Conservation (phyloP, 768 basidiomycete genomes). For the Cantharellus cinnabarinus region DNA sequence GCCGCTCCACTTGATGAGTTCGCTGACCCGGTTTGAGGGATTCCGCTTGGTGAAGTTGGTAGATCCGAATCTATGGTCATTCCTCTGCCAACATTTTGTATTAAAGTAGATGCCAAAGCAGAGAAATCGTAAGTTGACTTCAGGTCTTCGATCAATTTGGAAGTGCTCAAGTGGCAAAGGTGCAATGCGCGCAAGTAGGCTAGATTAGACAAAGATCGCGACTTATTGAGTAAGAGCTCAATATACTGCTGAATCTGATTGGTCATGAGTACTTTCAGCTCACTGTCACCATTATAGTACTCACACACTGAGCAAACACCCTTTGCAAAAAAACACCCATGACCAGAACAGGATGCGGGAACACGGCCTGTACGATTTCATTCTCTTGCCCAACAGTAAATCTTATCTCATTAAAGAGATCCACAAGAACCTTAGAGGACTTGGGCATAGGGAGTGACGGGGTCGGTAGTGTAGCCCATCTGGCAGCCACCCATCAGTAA, state of each 20-base stretch:
- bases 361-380: conserved; percentile 96
- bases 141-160: conserved; percentile 69
- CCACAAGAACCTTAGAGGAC: conserved; percentile 55
- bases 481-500: conserved; percentile 15
- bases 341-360: conserved; percentile 86
- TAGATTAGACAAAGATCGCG: conserved; percentile 58
- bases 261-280: not conserved
- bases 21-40: not conserved
- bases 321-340: conserved; percentile 97
- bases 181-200: conserved; percentile 82
- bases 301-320: conserved; percentile 90
- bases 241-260: conserved; percentile 87
- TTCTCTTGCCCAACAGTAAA: conserved; percentile 86
- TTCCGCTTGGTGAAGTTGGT: not conserved
- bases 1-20: not conserved
- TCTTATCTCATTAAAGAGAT: conserved; percentile 72
- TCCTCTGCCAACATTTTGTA: not conserved
- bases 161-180: conserved; percentile 62
- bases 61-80: not conserved
- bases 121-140: conserved; percentile 76
- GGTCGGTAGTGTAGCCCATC: conserved; percentile 74
- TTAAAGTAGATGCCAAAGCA: not conserved
- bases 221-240: conserved; percentile 67
- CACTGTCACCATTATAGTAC: conserved; percentile 14
- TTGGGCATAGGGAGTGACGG: conserved; percentile 54